These are phyloP conservation scores for Cladosporium halotolerans DNA, from an alignment of 2,329 filamentous ascomycete species.

Conservation along the genomic window DNA sequence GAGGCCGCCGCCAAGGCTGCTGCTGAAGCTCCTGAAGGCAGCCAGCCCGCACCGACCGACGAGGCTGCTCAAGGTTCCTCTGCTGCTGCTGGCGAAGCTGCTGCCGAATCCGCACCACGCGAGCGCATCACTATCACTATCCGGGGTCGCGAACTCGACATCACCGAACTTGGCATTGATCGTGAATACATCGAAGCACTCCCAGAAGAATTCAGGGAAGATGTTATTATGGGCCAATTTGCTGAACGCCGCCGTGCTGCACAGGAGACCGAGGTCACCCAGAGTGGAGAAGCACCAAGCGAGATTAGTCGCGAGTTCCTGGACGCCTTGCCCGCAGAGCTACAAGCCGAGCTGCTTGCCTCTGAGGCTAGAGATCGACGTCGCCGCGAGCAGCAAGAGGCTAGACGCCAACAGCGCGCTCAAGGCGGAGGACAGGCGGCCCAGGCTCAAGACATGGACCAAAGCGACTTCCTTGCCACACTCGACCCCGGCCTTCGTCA, in stretches of 20 bases:
- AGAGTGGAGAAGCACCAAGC: slow-evolving; percentile 65
- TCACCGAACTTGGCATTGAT: slow-evolving; percentile 91
- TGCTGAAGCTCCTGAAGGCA: slow-evolving; percentile 36
- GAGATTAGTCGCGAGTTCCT: slow-evolving; percentile 92
- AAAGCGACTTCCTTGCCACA: slow-evolving; percentile 85
- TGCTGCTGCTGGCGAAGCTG: slow-evolving; percentile 31
- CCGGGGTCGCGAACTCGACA: slow-evolving; percentile 79
- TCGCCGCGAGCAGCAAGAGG: slow-evolving; percentile 76
- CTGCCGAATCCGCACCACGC: slow-evolving; percentile 41
- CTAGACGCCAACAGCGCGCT: slow-evolving; percentile 56
- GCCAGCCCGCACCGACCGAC: slow-evolving; percentile 53
- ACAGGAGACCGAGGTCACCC: slow-evolving; percentile 52
- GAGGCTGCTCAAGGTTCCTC: slow-evolving; percentile 50
- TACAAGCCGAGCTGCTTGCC: slow-evolving; percentile 83
- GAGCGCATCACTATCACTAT: slow-evolving; percentile 73
- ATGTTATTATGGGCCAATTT: slow-evolving; percentile 88
- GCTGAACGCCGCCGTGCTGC: slow-evolving; percentile 63
- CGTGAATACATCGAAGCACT: slow-evolving; percentile 91
- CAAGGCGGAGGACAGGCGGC: slow-evolving; percentile 42
- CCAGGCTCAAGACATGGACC: slow-evolving; percentile 74
- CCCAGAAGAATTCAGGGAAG: slow-evolving; percentile 93
- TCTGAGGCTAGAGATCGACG: slow-evolving; percentile 86
- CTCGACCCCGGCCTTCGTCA: slow-evolving; percentile 78
- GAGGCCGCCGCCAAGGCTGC: slow-evolving; percentile 30
- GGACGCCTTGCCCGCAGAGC: slow-evolving; percentile 82